Base-by-base conservation (phyloP, 371 early-diverging fungal genomes). In the Mortierella polycephala region DNA sequence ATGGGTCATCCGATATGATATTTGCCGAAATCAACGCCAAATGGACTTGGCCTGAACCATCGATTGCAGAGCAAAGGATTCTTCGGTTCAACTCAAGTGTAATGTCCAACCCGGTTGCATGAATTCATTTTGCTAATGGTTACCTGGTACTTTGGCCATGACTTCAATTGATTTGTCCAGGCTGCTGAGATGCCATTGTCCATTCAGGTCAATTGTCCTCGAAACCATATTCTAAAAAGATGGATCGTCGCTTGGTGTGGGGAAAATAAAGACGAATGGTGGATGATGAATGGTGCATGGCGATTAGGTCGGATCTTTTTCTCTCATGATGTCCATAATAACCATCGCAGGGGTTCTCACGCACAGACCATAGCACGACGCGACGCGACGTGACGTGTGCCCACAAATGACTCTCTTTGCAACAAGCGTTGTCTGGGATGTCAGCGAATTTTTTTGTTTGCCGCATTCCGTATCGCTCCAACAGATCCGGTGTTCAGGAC, bases 131-230 rank as follows among this genome's bases (percentile, higher is more conserved):
- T 18, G 16, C 18, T 18, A 13, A 51, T 51, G 18, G 39, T 7
- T 61, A 77, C 79, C 79, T 49, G 79, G 79, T 1, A 77, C 79
- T 2, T n/a, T 49, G 0, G 72, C 72, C 8, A 41, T 44, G 16
- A 52, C 44, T 7, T 18, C 45, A 37, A 77, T 42, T 16, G 77
- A 23, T 9, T 55, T 57, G 51, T 72, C 69, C 7, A 47, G 16
- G 56, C 54, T 68, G 46, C 47, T 41, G 5, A 77, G 66, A 11
- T 39, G 52, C 79, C 79, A 77, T 60, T 71, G 55, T 0, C 79
- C 79, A 61, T 71, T 64, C 51, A 75, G 30, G 39, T 65, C 50
- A 21, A 74, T 45, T 10, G 18, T 23, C 21, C 42, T 42, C 39
- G 37, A 21, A 1, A 13, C 54, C 8, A 42, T 23, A 47, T 30